These are phyloP conservation scores for Agarophyton chilense DNA, from an alignment of 23 red algal species.

Conservation along the genomic window DNA sequence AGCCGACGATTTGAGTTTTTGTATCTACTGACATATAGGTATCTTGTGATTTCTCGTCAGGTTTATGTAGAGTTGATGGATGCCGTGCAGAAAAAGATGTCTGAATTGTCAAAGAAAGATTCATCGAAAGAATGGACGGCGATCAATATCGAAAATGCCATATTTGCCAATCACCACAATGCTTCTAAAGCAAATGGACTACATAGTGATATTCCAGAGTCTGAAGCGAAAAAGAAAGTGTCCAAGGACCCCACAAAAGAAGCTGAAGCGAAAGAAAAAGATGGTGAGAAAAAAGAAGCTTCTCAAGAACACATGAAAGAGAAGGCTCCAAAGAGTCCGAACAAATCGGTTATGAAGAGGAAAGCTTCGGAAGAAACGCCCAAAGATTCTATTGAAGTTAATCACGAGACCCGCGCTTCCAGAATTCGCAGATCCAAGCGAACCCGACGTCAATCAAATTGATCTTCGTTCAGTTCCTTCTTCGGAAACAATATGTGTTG, in stretches of 20 bases:
- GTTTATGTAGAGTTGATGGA: constrained; percentile 37
- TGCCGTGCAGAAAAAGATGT: constrained; percentile 33
- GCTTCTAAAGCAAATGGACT: not conserved
- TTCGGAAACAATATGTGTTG: not conserved
- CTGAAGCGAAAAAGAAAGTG: not conserved
- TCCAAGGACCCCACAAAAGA: not conserved
- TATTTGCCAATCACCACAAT: constrained; percentile 19
- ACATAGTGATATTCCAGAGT: not conserved
- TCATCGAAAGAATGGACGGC: constrained; percentile 40
- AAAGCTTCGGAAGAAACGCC: not conserved
- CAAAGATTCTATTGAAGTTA: not conserved
- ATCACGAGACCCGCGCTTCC: not conserved
- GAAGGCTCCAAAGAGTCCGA: not conserved
- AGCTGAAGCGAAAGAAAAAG: not conserved
- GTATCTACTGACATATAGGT: not conserved
- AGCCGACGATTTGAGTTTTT: not conserved
- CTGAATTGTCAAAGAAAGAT: constrained; percentile 28
- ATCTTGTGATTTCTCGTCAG: not conserved
- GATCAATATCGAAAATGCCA: constrained; percentile 35
- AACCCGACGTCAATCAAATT: not conserved
- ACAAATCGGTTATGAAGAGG: not conserved
- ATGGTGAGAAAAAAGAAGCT: not conserved
- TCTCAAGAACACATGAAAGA: not conserved
- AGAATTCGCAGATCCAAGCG: constrained; percentile 19
- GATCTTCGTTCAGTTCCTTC: not conserved